Evolutionary conservation across 208 protist genomes (phyloP), one percentile per base, ranked within the genome.

Genomic region (Vickermania ingenoplastis): DNA sequence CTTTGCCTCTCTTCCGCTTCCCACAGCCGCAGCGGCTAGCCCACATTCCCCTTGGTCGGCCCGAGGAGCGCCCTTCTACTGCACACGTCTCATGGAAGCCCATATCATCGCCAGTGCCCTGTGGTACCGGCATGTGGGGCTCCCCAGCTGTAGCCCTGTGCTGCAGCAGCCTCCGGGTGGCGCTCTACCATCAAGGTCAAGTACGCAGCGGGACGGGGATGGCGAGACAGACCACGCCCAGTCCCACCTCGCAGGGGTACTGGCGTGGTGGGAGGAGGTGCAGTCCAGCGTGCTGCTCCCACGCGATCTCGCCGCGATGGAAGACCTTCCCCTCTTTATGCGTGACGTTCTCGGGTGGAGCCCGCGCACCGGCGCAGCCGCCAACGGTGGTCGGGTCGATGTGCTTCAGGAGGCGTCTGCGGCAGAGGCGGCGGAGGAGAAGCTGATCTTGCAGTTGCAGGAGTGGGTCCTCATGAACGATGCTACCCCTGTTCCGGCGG

Each of bases 391-490:
- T 27, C 30, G 28, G 41, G 28, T 21, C 2, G n/a, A 11, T 22
- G 41, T 53, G 29, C 61, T 67, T 29, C 29, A 41, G 29, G 26
- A 41, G 2, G 13, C 69, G 41, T 68, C 56, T n/a, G n/a, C n/a
- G n/a, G n/a, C n/a, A n/a, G n/a, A n/a, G n/a, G n/a, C n/a, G n/a
- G n/a, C n/a, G 49, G 74, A 80, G 13, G 68, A 72, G 23, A 69
- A 29, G 22, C 67, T 75, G 41, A 41, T 80, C 50, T 27, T 23
- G 23, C 66, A 64, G 31, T 73, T 81, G 27, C 50, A 67, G 13
- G 75, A 76, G n/a, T 81, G 75, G 75, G 17, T 67, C 3, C 41
- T 67, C n/a, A 52, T 72, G 41, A 56, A 72, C 23, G 59, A 50
- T 30, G 51, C 63, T 2, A 41, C 71, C 22, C 50, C 58, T 21